Percentiles rank a stretch among this genome's conserved stretches.
These are phyloP conservation scores for Colletotrichum eleusines DNA, from an alignment of 2,329 filamentous ascomycete genomes.

Conservation along the genomic window DNA sequence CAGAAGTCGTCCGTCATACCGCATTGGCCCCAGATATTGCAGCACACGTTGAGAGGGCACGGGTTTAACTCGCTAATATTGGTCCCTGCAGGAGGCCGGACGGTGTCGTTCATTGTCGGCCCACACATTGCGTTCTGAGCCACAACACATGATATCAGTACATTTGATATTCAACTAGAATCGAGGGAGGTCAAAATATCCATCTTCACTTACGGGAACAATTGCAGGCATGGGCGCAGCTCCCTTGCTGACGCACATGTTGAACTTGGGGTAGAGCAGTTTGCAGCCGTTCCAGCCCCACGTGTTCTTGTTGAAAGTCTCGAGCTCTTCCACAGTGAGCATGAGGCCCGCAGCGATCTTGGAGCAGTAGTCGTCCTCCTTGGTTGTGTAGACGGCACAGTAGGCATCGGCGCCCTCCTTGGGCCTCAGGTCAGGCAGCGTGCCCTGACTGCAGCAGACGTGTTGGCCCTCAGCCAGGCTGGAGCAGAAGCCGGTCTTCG, in stretches of 20 bases:
- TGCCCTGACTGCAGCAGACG: conserved; percentile 54
- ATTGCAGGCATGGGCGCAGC: conserved; percentile 50
- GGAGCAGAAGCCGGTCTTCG: conserved; percentile 43
- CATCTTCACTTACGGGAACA: conserved; percentile 31
- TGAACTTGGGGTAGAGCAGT: conserved; percentile 44
- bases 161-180: not conserved
- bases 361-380: conserved; percentile 51
- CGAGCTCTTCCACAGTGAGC: conserved; percentile 54
- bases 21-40: conserved; percentile 58
- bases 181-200: not conserved
- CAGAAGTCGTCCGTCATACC: conserved; percentile 60
- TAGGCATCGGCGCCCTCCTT: conserved; percentile 49
- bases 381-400: conserved; percentile 53
- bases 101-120: conserved; percentile 49
- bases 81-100: conserved; percentile 42
- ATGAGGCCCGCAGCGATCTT: conserved; percentile 49
- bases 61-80: conserved; percentile 46
- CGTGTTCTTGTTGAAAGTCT: conserved; percentile 52
- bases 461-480: conserved; percentile 47
- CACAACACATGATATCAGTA: not conserved
- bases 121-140: conserved; percentile 50
- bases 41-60: conserved; percentile 49
- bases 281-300: conserved; percentile 55
- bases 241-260: conserved; percentile 52
- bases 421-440: conserved; percentile 46